phyloP scores from a whole-genome alignment of 2,329 filamentous ascomycete species.

The Neofusicoccum kwambonambiense region DNA sequence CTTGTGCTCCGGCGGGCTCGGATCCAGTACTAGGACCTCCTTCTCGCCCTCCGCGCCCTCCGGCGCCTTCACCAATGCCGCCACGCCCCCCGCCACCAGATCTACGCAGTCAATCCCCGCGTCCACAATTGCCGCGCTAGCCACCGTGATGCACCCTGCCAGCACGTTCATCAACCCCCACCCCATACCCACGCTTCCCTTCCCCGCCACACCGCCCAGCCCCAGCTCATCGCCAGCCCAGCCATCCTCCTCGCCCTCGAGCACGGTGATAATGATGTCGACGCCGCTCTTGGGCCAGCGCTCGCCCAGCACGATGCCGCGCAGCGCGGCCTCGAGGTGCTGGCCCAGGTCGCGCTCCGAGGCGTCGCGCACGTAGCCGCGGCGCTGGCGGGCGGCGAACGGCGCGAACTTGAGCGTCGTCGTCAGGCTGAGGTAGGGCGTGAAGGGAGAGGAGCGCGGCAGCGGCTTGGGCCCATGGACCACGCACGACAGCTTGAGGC shows the following conservation, averaged over 20 bases:
- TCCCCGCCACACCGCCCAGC: conserved; percentile 44
- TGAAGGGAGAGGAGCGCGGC: conserved; percentile 86
- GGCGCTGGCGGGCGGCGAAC: conserved; percentile 79
- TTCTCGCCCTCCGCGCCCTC: conserved; percentile 25
- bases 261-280: conserved; percentile 88
- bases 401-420: conserved; percentile 96
- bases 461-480: conserved; percentile 91
- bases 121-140: conserved; percentile 88
- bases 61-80: conserved; percentile 63
- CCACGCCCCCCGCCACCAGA: conserved; percentile 83
- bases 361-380: conserved; percentile 82
- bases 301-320: conserved; percentile 87
- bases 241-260: conserved; percentile 86
- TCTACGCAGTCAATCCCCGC: conserved; percentile 96
- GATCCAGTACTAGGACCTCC: conserved; percentile 64
- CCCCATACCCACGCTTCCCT: conserved; percentile 45
- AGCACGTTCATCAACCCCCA: conserved; percentile 93
- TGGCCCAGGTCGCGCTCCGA: conserved; percentile 86
- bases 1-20: conserved; percentile 75
- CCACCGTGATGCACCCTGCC: conserved; percentile 88
- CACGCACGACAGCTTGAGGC: conserved; percentile 87
- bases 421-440: conserved; percentile 84
- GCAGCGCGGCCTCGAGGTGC: conserved; percentile 85
- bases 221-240: conserved; percentile 58
- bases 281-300: conserved; percentile 98